Evolutionary conservation across 768 basidiomycete species (phyloP).

Genomic region (Polyporus arcularius): DNA sequence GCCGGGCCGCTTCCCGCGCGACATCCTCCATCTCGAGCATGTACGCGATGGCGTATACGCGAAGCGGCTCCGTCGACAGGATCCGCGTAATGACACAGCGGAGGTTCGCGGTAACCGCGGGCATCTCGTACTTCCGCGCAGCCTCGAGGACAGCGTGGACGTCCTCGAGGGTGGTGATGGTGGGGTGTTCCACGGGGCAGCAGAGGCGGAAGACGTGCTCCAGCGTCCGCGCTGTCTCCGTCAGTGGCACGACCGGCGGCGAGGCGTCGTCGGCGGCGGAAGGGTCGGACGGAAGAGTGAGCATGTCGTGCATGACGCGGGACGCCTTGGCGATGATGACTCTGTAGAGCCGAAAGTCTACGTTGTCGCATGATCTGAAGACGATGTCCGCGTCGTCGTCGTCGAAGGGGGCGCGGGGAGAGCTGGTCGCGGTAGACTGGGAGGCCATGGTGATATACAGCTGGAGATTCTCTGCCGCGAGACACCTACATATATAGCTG

Average conservation of each 20-base stretch:
- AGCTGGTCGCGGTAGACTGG: background rate
- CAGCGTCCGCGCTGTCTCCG: constrained; percentile 7
- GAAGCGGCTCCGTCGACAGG: constrained; percentile 8
- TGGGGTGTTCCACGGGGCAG: constrained; percentile 12
- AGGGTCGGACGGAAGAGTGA: background rate
- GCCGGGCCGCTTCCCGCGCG: background rate
- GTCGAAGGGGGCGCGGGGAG: constrained; percentile 14
- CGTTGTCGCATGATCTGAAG: constrained; percentile 53
- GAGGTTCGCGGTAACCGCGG: background rate
- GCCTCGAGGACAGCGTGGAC: constrained; percentile 1
- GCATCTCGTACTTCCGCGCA: constrained; percentile 28
- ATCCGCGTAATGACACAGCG: background rate
- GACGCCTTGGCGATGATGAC: constrained; percentile 56
- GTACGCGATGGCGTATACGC: constrained; percentile 18
- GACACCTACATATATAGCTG: too few relatives aligned
- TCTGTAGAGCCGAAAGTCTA: constrained; percentile 54
- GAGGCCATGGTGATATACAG: too few relatives aligned
- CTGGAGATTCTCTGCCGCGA: too few relatives aligned
- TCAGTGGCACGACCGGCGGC: constrained; percentile 1
- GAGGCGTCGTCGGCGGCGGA: background rate
- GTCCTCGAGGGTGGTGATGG: background rate
- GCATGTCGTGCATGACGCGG: constrained; percentile 55
- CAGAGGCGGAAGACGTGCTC: constrained; percentile 12
- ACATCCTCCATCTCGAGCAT: background rate
- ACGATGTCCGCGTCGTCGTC: constrained; percentile 43